Evolutionary conservation across 305 asterid species (phyloP).

Genomic region (Stenogyne calaminthoides): DNA sequence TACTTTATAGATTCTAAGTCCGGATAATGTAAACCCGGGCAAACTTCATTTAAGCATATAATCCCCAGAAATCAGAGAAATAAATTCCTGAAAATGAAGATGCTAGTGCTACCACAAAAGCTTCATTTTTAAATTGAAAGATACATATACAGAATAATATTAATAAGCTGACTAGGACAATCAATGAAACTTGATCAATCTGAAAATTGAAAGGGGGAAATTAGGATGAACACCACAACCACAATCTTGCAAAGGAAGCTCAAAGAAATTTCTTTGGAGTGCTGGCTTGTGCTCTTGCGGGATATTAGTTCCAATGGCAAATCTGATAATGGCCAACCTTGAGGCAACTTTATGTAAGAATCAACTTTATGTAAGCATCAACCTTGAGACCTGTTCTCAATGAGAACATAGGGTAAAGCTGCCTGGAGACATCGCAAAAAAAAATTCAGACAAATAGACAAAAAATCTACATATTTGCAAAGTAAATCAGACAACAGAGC

Average conservation of each 20-base stretch:
- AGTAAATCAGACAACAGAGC: too few relatives aligned
- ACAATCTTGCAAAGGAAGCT: slow-evolving; percentile 74
- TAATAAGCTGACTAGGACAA: neutral
- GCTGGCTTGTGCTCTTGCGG: slow-evolving; percentile 65
- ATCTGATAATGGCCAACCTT: slow-evolving; percentile 80
- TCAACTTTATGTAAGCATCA: slow-evolving; percentile 85
- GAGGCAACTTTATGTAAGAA: too few relatives aligned
- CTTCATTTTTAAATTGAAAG: neutral
- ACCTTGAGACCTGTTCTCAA: slow-evolving; percentile 61
- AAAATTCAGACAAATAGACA: slow-evolving; percentile 9
- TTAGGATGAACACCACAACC: slow-evolving; percentile 50
- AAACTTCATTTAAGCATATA: neutral
- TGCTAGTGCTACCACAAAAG: too few relatives aligned
- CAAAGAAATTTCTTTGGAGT: slow-evolving; percentile 61
- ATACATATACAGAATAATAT: neutral
- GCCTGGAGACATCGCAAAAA: slow-evolving; percentile 45
- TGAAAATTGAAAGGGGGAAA: slow-evolving; percentile 22
- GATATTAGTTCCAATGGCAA: slow-evolving; percentile 58
- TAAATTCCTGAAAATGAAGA: too few relatives aligned
- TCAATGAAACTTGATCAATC: neutral
- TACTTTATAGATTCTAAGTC: neutral
- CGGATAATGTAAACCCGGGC: neutral
- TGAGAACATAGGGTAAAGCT: slow-evolving; percentile 42
- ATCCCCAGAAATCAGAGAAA: neutral
- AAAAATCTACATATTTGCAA: neutral